phyloP scores from a whole-genome alignment of 2,329 filamentous ascomycete species.

The Hypocreales sp. region DNA sequence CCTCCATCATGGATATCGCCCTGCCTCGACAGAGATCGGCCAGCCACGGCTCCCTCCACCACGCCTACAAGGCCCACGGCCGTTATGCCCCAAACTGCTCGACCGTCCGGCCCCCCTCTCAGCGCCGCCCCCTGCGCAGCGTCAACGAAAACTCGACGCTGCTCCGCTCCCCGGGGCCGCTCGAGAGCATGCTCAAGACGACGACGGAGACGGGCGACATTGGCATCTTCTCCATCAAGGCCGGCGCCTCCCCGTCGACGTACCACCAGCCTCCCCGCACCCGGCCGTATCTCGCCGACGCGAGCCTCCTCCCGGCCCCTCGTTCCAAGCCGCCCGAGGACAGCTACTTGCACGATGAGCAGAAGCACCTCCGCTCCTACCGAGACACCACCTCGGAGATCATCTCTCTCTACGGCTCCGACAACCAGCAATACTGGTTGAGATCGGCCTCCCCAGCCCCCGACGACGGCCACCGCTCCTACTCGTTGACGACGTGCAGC shows the following conservation, averaged over 20 bases:
- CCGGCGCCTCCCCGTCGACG: conserved; percentile 13
- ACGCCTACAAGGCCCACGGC: conserved; percentile 13
- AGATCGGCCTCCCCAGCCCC: conserved; percentile 25
- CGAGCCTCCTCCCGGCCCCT: conserved; percentile 9
- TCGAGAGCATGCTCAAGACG: conserved; percentile 51
- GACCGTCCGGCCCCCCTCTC: conserved; percentile 8
- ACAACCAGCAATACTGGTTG: conserved; percentile 28
- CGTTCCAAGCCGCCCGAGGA: conserved; percentile 16
- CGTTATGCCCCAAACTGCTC: conserved; percentile 5
- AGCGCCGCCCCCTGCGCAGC: conserved; percentile 24
- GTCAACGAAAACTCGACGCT: conserved; percentile 26
- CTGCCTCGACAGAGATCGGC: conserved; percentile 16
- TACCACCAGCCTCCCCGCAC: conserved; percentile 13
- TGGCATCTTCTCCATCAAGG: conserved; percentile 39
- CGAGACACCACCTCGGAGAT: conserved; percentile 38
- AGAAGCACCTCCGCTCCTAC: conserved; percentile 29
- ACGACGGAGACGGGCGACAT: conserved; percentile 53
- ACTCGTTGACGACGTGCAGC: conserved; percentile 37
- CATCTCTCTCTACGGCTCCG: conserved; percentile 37
- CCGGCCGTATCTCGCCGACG: conserved; percentile 15
- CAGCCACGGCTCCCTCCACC: conserved; percentile 24
- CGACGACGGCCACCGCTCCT: conserved; percentile 33
- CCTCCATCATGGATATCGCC: conserved; percentile 13
- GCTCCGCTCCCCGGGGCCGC: conserved; percentile 32
- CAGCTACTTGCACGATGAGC: conserved; percentile 21